Conservation (phyloP, 192 early-diverging fungal genomes). For the Allomyces arbusculus region DNA sequence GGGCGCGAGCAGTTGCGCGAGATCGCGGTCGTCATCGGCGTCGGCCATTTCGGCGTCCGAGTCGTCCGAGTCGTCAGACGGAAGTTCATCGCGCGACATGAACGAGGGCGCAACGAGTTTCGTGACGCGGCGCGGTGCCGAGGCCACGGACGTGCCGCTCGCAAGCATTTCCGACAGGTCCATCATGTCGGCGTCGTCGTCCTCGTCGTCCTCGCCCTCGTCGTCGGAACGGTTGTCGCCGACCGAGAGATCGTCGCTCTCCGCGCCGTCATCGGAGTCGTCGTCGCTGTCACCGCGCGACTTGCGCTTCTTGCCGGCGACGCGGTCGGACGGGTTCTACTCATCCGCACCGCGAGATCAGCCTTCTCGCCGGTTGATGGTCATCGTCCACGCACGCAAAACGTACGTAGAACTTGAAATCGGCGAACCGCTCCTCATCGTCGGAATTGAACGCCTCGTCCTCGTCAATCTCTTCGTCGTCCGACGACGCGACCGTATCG, state of each 20-base stretch:
- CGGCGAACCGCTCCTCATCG: neutral
- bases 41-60: constrained; percentile 6
- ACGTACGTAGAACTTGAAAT: neutral
- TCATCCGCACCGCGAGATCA: no score
- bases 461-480: neutral
- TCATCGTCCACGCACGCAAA: no score
- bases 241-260: constrained; percentile 1
- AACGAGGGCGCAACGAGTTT: neutral
- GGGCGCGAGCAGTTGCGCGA: no score
- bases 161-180: constrained; percentile 21
- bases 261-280: constrained; percentile 16
- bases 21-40: constrained; percentile 2
- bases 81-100: neutral
- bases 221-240: constrained; percentile 14
- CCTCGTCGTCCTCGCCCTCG: constrained; percentile 18
- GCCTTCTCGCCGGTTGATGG: no score
- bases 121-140: no score
- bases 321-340: no score
- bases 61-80: constrained; percentile 4
- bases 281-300: constrained; percentile 7
- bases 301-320: no score
- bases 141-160: no score
- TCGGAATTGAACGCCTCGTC: neutral
- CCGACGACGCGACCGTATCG: neutral
- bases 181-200: constrained; percentile 27